Evolutionary conservation across 202 grass and related monocot species (phyloP).

Genomic region (Zoysia matrella): DNA sequence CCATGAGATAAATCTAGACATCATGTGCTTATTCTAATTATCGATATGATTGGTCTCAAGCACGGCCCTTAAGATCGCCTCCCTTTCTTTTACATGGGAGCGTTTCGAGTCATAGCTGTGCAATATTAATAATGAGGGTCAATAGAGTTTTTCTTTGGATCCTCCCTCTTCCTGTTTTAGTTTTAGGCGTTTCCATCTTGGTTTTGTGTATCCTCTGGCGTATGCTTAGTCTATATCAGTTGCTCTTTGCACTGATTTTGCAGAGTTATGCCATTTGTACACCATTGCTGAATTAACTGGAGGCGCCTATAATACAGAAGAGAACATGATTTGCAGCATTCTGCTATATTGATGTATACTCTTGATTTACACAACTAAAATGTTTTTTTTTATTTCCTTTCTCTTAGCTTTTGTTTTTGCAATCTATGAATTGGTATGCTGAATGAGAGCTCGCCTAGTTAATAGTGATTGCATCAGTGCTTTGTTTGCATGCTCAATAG

Average conservation of each 20-base stretch:
- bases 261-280: background rate
- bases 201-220: slow-evolving; percentile 37
- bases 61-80: slow-evolving; percentile 94
- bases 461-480: background rate
- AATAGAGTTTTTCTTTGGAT: slow-evolving; percentile 30
- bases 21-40: background rate
- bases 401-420: background rate
- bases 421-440: background rate
- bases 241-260: slow-evolving; percentile 30
- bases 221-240: slow-evolving; percentile 33
- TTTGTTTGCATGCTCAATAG: too few relatives aligned
- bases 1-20: background rate
- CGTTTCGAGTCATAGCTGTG: slow-evolving; percentile 90
- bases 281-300: slow-evolving; percentile 32
- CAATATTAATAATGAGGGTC: slow-evolving; percentile 50
- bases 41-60: background rate
- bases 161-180: slow-evolving; percentile 48
- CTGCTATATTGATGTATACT: background rate
- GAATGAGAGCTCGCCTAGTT: too few relatives aligned
- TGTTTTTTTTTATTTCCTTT: background rate
- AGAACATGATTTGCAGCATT: slow-evolving; percentile 26
- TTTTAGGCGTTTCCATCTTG: slow-evolving; percentile 38
- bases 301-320: slow-evolving; percentile 41
- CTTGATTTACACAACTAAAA: background rate
- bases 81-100: slow-evolving; percentile 70